Percentiles rank a stretch among this genome's conserved stretches.
phyloP scores from a whole-genome alignment of 768 basidiomycete species.

The Lactifluus subvellereus region DNA sequence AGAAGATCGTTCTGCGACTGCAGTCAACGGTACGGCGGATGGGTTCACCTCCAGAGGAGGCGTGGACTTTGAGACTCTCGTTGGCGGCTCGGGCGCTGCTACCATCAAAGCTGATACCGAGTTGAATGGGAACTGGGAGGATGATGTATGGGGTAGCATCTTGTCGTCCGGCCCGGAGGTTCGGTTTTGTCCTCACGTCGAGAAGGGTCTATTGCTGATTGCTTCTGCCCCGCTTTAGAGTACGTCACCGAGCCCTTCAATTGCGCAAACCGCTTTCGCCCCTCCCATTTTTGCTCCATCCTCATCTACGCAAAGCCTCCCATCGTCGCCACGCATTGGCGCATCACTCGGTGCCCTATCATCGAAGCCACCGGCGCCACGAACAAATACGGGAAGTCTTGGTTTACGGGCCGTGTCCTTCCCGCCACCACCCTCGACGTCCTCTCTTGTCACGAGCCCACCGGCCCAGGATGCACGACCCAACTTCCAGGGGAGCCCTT shows the following conservation, averaged over 20 bases:
- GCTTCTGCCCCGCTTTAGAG: not conserved
- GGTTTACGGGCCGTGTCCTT: not conserved
- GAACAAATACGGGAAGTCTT: slow-evolving; percentile 28
- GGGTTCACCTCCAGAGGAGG: slow-evolving; percentile 38
- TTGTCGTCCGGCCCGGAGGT: slow-evolving; percentile 42
- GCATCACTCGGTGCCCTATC: slow-evolving; percentile 30
- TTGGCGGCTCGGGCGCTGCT: slow-evolving; percentile 49
- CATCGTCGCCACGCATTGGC: slow-evolving; percentile 33
- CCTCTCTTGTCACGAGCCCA: slow-evolving; percentile 18
- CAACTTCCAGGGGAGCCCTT: slow-evolving; percentile 16
- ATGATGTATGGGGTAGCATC: slow-evolving; percentile 82
- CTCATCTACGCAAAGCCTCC: slow-evolving; percentile 23
- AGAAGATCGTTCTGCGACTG: slow-evolving; percentile 64
- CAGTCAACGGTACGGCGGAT: slow-evolving; percentile 34
- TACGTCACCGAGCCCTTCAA: slow-evolving; percentile 28
- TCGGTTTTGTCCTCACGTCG: not conserved
- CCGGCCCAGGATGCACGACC: slow-evolving; percentile 27
- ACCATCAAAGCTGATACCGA: slow-evolving; percentile 43
- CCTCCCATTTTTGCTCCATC: slow-evolving; percentile 22
- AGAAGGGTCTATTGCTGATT: not conserved
- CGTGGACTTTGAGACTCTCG: slow-evolving; percentile 84
- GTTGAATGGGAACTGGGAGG: slow-evolving; percentile 57
- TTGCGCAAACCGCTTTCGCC: slow-evolving; percentile 25
- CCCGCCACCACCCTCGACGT: not conserved
- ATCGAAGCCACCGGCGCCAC: slow-evolving; percentile 34